Conservation (phyloP, 2,329 filamentous ascomycete genomes). For the Penicillium brevicompactum region DNA sequence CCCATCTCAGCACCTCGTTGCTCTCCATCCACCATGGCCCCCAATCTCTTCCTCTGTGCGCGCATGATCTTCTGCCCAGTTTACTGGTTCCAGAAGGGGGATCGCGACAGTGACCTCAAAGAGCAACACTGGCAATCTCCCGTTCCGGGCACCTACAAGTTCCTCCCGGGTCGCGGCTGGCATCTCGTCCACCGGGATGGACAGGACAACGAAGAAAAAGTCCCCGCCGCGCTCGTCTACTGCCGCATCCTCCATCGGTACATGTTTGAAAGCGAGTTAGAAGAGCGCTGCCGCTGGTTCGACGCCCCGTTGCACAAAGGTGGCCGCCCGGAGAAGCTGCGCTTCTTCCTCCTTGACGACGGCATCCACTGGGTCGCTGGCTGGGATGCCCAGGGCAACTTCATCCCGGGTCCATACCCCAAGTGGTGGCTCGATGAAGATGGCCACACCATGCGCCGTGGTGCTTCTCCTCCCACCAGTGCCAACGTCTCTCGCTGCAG, state of each 20-base stretch:
- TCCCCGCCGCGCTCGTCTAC: slow-evolving; percentile 46
- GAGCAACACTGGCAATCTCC: slow-evolving; percentile 54
- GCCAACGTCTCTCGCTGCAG: slow-evolving; percentile 39
- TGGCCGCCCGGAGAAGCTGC: slow-evolving; percentile 40
- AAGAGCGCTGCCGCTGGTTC: slow-evolving; percentile 49
- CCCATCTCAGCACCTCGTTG: slow-evolving; percentile 1
- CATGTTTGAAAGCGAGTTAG: slow-evolving; percentile 51
- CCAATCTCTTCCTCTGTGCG: slow-evolving; percentile 54
- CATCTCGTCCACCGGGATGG: slow-evolving; percentile 49
- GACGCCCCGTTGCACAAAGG: slow-evolving; percentile 41
- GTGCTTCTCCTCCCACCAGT: slow-evolving; percentile 35
- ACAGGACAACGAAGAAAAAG: slow-evolving; percentile 35
- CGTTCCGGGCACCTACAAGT: slow-evolving; percentile 52
- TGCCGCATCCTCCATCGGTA: slow-evolving; percentile 53
- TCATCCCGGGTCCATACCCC: slow-evolving; percentile 54
- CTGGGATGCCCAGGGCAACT: slow-evolving; percentile 53
- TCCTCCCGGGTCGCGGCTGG: slow-evolving; percentile 54
- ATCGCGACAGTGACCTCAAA: slow-evolving; percentile 41
- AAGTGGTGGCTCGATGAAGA: slow-evolving; percentile 51
- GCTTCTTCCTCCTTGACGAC: slow-evolving; percentile 55
- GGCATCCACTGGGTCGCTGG: slow-evolving; percentile 53
- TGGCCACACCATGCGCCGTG: slow-evolving; percentile 38
- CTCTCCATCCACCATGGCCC: slow-evolving; percentile 44
- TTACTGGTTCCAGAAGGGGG: slow-evolving; percentile 51
- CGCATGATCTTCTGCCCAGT: slow-evolving; percentile 51